Evolutionary conservation across 2,329 filamentous ascomycete species (phyloP), one percentile per base, ranked within the genome.

Genomic region (Ascochyta rabiei): DNA sequence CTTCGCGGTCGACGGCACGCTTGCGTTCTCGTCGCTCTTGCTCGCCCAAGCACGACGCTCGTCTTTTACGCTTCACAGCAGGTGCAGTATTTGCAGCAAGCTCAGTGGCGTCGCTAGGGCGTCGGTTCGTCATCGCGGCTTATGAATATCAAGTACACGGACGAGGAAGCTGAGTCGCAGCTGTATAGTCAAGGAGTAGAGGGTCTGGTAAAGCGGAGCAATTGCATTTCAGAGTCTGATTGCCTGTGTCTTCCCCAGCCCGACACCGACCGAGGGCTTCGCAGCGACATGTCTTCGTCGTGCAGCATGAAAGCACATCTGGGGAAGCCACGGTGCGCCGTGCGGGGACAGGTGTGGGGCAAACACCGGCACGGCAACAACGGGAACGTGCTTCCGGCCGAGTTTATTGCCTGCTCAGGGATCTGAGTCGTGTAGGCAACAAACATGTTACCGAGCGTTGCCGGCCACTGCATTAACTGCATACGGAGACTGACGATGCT

Each of bases 1-100:
- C 72, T 56, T 74, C 71, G 18, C 72, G 66, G 50, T 75, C 72
- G 48, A 74, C 72, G 2, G 72, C 69, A 53, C 72, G 59, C 47
- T 74, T 75, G 19, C 72, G 55, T 35, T 75, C 71, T 16, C 68
- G 60, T 18, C 71, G 56, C 39, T 75, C 72, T 24, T 74, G 69
- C 43, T 75, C 71, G 4, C 71, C 70, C 7, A 74, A 53, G 46
- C 71, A 73, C 6, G 70, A 71, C 2, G 68, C 66, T 19, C 67
- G 64, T 26, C 72, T 62, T 44, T 74, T 74, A 8, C 72, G 67
- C 54, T 74, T 75, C 15, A 68, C 58, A 1, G 68, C 62, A 9
- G 69, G 68, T 10, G 68, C 62, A 37, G 66, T 59, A n/a, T 63
- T 57, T 7, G 59, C 38, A 9, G 60, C 48, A 15, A 61, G 48